Evolutionary conservation across 2,329 filamentous ascomycete genomes (phyloP).

Genomic region (Hypoxylon sp.): DNA sequence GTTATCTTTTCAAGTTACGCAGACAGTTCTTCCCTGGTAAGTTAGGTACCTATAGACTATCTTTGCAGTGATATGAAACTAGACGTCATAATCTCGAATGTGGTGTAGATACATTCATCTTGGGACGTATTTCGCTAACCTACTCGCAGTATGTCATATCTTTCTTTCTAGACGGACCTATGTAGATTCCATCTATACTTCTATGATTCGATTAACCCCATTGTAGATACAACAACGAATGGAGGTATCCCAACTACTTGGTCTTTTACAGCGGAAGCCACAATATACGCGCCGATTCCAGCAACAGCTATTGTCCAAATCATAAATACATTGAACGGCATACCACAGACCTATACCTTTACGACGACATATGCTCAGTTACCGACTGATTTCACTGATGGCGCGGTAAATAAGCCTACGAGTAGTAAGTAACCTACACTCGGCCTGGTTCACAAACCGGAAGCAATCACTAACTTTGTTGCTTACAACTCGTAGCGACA

Average conservation of each 20-base stretch:
- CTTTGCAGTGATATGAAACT: not conserved
- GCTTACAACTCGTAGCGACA: conserved; percentile 6
- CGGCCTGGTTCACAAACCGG: not conserved
- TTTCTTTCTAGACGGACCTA: not conserved
- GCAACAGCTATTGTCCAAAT: conserved; percentile 18
- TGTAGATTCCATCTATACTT: not conserved
- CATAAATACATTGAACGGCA: conserved; percentile 5
- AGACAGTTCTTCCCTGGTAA: conserved; percentile 19
- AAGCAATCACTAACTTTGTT: not conserved
- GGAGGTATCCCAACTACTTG: conserved; percentile 7
- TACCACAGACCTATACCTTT: not conserved
- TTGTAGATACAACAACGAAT: conserved; percentile 1
- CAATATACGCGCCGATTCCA: conserved; percentile 14
- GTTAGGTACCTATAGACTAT: conserved; percentile 10
- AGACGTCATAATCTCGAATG: not conserved
- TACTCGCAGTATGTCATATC: not conserved
- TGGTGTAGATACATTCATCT: not conserved
- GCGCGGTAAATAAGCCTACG: not conserved
- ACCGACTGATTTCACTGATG: not conserved
- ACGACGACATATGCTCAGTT: conserved; percentile 32
- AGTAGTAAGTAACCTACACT: conserved; percentile 5
- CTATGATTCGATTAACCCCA: not conserved
- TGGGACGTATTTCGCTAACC: not conserved
- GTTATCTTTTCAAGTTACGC: not conserved
- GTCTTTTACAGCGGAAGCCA: conserved; percentile 6